Percentiles rank a stretch among this genome's conserved stretches.
These are phyloP conservation scores for Coemansia reversa DNA, from an alignment of 192 early-diverging fungal species.

Conservation along the genomic window DNA sequence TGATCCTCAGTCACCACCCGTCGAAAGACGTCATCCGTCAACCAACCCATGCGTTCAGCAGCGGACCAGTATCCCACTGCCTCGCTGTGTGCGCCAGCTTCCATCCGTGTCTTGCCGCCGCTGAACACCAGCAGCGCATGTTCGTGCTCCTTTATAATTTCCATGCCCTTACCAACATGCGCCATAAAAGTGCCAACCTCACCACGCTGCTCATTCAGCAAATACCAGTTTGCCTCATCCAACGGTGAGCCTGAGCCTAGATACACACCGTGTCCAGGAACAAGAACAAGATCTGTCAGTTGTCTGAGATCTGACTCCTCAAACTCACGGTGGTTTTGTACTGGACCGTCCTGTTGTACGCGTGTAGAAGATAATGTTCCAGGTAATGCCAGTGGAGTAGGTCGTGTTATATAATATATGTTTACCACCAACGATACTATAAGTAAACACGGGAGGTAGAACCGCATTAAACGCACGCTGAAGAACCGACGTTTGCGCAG, in stretches of 20 bases:
- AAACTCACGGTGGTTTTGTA: constrained; percentile 16
- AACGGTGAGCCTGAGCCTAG: constrained; percentile 41
- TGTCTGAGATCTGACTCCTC: constrained; percentile 23
- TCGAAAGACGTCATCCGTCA: constrained; percentile 35
- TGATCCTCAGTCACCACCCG: constrained; percentile 55
- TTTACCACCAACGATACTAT: constrained; percentile 43
- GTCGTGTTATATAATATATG: constrained; percentile 55
- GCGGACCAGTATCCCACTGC: constrained; percentile 55
- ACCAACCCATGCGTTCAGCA: constrained; percentile 51
- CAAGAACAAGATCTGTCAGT: constrained; percentile 52
- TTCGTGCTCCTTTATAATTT: constrained; percentile 41
- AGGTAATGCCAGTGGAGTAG: constrained; percentile 33
- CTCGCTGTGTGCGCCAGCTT: constrained; percentile 50
- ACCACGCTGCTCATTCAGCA: constrained; percentile 42
- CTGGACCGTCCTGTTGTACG: background rate
- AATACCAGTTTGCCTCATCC: constrained; percentile 47
- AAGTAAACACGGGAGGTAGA: constrained; percentile 39
- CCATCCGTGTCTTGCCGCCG: constrained; percentile 47
- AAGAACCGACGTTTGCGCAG: constrained; percentile 48
- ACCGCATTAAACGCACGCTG: constrained; percentile 23
- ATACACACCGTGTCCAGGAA: constrained; percentile 53
- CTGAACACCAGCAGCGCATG: constrained; percentile 51
- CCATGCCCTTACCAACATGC: constrained; percentile 47
- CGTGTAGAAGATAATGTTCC: constrained; percentile 25
- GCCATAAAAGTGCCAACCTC: constrained; percentile 52